Percentiles rank a stretch among this genome's conserved stretches.
Evolutionary conservation across 2,329 filamentous ascomycete genomes (phyloP).

Genomic region (Curvularia sp.): DNA sequence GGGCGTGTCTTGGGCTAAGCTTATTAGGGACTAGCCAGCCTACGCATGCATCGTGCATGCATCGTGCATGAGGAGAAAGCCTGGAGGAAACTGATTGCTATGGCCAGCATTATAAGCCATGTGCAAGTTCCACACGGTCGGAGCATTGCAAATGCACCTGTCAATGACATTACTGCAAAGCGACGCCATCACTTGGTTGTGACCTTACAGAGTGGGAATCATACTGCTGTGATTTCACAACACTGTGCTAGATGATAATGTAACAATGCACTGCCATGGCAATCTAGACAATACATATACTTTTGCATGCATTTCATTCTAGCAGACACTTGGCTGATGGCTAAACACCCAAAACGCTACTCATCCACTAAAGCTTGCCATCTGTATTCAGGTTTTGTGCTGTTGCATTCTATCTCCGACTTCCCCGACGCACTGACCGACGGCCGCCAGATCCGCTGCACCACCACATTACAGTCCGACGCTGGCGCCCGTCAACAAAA

Average conservation of each 20-base stretch:
- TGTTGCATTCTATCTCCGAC: neutral
- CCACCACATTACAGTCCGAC: conserved; percentile 5
- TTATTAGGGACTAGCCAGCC: too few species aligned
- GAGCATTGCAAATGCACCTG: too few species aligned
- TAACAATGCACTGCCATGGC: neutral
- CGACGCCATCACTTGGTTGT: neutral
- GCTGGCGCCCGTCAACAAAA: conserved; percentile 23
- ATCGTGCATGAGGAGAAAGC: too few species aligned
- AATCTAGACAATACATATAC: too few species aligned
- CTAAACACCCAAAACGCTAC: neutral
- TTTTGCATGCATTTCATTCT: neutral
- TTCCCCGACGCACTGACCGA: neutral
- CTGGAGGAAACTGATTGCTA: too few species aligned
- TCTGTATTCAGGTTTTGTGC: neutral
- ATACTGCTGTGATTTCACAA: neutral
- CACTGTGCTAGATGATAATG: neutral
- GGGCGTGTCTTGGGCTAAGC: too few species aligned
- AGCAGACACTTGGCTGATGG: neutral
- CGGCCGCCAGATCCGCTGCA: neutral
- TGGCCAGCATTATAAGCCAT: neutral
- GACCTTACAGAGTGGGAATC: neutral
- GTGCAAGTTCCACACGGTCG: neutral
- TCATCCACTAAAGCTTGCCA: neutral
- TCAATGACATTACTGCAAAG: neutral
- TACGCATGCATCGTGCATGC: neutral